phyloP scores from a whole-genome alignment of 176 grass and related monocot genomes.

The Triticum turgidum region DNA sequence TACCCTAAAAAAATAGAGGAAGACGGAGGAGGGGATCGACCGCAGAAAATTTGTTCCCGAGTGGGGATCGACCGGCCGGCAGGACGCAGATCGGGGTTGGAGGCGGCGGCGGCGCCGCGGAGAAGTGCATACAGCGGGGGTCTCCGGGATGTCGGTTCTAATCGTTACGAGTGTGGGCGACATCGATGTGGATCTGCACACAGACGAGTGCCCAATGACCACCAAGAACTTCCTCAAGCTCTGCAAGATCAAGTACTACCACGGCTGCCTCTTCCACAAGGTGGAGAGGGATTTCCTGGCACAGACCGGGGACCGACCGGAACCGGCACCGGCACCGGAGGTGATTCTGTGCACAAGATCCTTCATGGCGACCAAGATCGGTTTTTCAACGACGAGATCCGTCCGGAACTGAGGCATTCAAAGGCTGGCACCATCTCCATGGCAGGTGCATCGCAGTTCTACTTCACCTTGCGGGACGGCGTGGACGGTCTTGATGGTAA shows the following conservation, averaged over 20 bases:
- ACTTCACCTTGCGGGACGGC: conserved; percentile 70
- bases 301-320: conserved; percentile 51
- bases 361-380: conserved; percentile 81
- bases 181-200: conserved; percentile 78
- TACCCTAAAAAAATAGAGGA: too few relatives aligned
- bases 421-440: conserved; percentile 79
- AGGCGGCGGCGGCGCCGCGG: too few relatives aligned
- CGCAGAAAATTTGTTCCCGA: too few relatives aligned
- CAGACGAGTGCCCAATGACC: conserved; percentile 60
- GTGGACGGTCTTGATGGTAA: conserved; percentile 84
- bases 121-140: background rate
- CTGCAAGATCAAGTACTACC: conserved; percentile 95
- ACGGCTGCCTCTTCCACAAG: conserved; percentile 84
- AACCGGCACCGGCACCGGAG: conserved; percentile 63
- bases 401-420: conserved; percentile 67
- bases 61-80: too few relatives aligned
- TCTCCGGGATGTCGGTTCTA: conserved; percentile 61
- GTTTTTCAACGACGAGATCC: conserved; percentile 71
- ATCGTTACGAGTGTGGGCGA: conserved; percentile 80
- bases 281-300: conserved; percentile 90
- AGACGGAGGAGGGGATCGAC: too few relatives aligned
- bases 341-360: conserved; percentile 75
- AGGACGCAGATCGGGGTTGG: too few relatives aligned
- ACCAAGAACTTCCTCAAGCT: conserved; percentile 96
- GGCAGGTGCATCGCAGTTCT: conserved; percentile 82